phyloP scores from a whole-genome alignment of 2,329 filamentous ascomycete genomes.

The Clonostachys rhizophaga region DNA sequence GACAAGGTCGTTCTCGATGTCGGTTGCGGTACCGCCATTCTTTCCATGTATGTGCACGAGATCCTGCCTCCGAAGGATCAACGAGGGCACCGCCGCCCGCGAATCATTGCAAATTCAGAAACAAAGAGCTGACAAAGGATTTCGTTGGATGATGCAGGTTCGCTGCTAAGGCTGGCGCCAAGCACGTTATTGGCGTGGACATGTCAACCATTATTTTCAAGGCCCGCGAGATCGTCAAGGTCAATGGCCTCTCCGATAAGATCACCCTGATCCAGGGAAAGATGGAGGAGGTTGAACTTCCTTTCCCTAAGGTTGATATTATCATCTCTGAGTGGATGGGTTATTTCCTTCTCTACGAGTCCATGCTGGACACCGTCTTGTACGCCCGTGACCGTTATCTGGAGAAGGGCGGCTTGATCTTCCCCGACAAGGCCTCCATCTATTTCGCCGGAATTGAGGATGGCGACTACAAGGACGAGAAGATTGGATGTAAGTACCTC shows the following conservation, averaged over 20 bases:
- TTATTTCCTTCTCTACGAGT: conserved; percentile 97
- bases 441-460: conserved; percentile 97
- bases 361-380: conserved; percentile 96
- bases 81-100: not conserved
- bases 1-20: conserved; percentile 86
- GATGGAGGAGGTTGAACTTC: conserved; percentile 97
- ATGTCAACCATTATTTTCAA: conserved; percentile 99
- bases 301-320: conserved; percentile 95
- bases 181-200: conserved; percentile 97
- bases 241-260: conserved; percentile 90
- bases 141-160: conserved; percentile 59
- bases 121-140: not conserved
- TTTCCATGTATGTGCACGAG: conserved; percentile 76
- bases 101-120: not conserved
- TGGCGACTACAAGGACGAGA: conserved; percentile 99
- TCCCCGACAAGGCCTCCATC: conserved; percentile 98
- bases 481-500: conserved; percentile 86
- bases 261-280: conserved; percentile 98
- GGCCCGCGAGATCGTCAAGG: conserved; percentile 88
- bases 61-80: not conserved
- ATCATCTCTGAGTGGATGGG: conserved; percentile 99
- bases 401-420: conserved; percentile 82
- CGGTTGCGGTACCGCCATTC: conserved; percentile 93
- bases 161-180: conserved; percentile 90
- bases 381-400: conserved; percentile 95